These are phyloP conservation scores for Aspergillus ostianus DNA, from an alignment of 495 filamentous ascomycete genomes.

Conservation along the genomic window DNA sequence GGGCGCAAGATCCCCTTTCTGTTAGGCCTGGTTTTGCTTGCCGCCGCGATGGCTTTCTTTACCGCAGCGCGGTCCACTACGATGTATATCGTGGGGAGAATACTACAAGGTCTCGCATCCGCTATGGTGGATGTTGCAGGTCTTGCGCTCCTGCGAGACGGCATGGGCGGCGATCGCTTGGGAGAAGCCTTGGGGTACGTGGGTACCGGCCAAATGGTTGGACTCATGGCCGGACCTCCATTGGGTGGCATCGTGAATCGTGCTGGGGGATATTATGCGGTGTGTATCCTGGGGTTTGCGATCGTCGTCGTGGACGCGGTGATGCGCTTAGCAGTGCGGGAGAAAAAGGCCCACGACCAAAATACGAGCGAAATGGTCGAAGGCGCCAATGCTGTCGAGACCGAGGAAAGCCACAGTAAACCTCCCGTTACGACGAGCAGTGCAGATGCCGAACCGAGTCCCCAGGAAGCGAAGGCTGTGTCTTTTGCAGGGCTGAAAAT, in stretches of 20 bases:
- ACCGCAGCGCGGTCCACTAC: slow-evolving; percentile 60
- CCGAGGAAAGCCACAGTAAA: background rate
- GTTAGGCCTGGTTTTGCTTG: slow-evolving; percentile 60
- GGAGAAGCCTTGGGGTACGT: slow-evolving; percentile 69
- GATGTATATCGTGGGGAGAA: slow-evolving; percentile 58
- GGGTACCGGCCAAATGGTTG: slow-evolving; percentile 60
- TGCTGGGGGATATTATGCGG: slow-evolving; percentile 60
- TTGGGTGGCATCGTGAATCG: slow-evolving; percentile 71
- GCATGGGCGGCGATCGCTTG: slow-evolving; percentile 56
- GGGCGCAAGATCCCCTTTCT: slow-evolving; percentile 60
- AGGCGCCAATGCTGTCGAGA: background rate
- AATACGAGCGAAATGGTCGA: background rate
- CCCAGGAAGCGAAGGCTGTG: background rate
- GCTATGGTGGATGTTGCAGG: slow-evolving; percentile 68
- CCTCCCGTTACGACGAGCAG: background rate
- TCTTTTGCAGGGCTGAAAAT: slow-evolving; percentile 7
- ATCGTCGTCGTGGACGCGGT: slow-evolving; percentile 61
- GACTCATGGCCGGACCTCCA: slow-evolving; percentile 62
- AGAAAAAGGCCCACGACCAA: slow-evolving; percentile 54
- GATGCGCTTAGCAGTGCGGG: slow-evolving; percentile 60
- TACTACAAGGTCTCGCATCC: slow-evolving; percentile 68
- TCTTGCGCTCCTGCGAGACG: slow-evolving; percentile 69
- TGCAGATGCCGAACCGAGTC: background rate
- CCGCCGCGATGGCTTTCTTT: slow-evolving; percentile 61
- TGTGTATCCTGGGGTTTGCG: slow-evolving; percentile 64